phyloP scores from a whole-genome alignment of 2,329 filamentous ascomycete species.

The Polytolypa hystricis region DNA sequence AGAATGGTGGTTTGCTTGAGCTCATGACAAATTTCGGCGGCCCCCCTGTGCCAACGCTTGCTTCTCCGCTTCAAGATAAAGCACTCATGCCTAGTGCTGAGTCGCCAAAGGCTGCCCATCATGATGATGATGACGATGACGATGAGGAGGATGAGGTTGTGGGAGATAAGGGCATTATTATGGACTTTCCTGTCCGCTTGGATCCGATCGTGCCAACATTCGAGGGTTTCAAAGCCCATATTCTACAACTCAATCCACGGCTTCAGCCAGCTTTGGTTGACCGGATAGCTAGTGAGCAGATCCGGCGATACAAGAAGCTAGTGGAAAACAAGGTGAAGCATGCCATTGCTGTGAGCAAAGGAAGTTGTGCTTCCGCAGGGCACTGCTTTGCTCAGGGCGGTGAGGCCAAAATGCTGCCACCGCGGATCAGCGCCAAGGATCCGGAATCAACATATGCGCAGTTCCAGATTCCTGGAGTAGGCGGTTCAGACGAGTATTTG shows the following conservation, averaged over 20 bases:
- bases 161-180: constrained; percentile 51
- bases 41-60: constrained; percentile 46
- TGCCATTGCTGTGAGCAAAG: constrained; percentile 44
- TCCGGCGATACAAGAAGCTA: constrained; percentile 66
- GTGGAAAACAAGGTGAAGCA: constrained; percentile 62
- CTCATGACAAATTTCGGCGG: constrained; percentile 48
- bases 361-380: constrained; percentile 48
- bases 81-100: constrained; percentile 8
- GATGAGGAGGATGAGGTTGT: constrained; percentile 47
- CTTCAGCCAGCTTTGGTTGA: constrained; percentile 61
- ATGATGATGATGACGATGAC: constrained; percentile 30
- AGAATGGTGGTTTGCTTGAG: constrained; percentile 37
- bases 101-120: constrained; percentile 21
- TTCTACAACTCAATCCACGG: constrained; percentile 62
- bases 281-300: constrained; percentile 71
- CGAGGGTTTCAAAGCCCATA: constrained; percentile 65
- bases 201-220: constrained; percentile 61
- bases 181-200: constrained; percentile 51
- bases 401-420: constrained; percentile 50
- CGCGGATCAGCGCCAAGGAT: constrained; percentile 42
- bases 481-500: constrained; percentile 52
- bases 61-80: constrained; percentile 33
- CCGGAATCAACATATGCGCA: constrained; percentile 45
- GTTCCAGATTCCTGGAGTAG: constrained; percentile 45
- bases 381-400: constrained; percentile 60